Evolutionary conservation across 2,329 filamentous ascomycete genomes (phyloP).

Genomic region (Leptodontidium sp.): DNA sequence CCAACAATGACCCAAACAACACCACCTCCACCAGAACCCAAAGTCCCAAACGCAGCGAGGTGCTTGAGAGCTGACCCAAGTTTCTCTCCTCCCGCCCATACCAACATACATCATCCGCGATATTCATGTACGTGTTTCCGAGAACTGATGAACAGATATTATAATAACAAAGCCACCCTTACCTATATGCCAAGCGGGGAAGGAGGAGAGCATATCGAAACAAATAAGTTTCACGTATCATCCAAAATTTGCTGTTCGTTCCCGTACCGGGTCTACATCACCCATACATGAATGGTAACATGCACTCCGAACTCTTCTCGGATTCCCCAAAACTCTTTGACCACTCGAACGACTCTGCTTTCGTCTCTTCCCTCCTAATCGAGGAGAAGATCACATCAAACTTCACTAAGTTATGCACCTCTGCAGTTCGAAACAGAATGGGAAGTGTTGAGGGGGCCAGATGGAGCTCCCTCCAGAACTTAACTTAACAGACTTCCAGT

Average conservation of each 20-base stretch:
- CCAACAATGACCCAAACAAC: not conserved
- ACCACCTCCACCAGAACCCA: not conserved
- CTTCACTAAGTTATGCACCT: slow-evolving; percentile 16
- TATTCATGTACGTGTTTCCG: slow-evolving; percentile 2
- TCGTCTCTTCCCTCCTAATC: not conserved
- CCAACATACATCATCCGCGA: not conserved
- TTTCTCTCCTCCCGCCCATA: not conserved
- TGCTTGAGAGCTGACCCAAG: not conserved
- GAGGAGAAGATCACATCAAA: not conserved
- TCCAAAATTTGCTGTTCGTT: slow-evolving; percentile 3
- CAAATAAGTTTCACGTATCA: slow-evolving; percentile 11
- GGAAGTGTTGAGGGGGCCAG: not conserved
- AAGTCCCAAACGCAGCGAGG: slow-evolving; percentile 7
- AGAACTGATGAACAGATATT: slow-evolving; percentile 6
- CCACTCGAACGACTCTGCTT: not conserved
- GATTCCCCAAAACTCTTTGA: not conserved
- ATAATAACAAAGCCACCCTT: slow-evolving; percentile 18
- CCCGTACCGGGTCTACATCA: not conserved
- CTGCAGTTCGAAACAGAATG: not conserved
- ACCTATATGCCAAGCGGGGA: slow-evolving; percentile 18
- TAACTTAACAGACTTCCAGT: not conserved
- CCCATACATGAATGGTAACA: not conserved
- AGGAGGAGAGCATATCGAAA: slow-evolving; percentile 21
- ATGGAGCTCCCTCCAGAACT: not conserved
- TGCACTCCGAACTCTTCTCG: slow-evolving; percentile 1